These are phyloP conservation scores for Lipomyces anomalus DNA, from an alignment of 805 yeast species.

Conservation along the genomic window DNA sequence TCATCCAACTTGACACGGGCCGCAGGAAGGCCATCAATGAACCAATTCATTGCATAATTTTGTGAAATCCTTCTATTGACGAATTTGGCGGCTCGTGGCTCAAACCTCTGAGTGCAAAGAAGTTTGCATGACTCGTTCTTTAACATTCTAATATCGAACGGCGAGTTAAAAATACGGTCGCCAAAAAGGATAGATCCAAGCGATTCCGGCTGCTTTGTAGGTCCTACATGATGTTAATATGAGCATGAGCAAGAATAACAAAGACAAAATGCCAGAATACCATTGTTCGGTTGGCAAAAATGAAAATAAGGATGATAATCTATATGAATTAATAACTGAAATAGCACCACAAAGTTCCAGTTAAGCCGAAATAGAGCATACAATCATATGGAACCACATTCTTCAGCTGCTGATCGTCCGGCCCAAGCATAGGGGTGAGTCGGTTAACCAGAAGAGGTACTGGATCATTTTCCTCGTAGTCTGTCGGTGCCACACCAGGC, in stretches of 20 bases:
- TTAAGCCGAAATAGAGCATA: conserved; percentile 28
- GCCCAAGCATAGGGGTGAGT: conserved; percentile 66
- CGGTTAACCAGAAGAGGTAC: conserved; percentile 84
- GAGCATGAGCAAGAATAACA: not conserved
- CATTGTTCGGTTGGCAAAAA: conserved; percentile 71
- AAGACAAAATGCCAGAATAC: conserved; percentile 30
- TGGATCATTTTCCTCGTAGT: conserved; percentile 64
- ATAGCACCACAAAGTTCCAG: no score
- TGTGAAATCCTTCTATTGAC: conserved; percentile 74
- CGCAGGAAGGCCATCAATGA: conserved; percentile 91
- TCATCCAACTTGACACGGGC: conserved; percentile 52
- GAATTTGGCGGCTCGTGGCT: conserved; percentile 63
- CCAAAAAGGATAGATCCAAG: conserved; percentile 92
- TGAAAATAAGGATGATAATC: conserved; percentile 76
- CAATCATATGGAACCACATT: conserved; percentile 37
- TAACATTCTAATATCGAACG: conserved; percentile 75
- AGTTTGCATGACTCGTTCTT: conserved; percentile 59
- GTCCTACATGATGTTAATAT: conserved; percentile 9
- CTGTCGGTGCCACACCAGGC: conserved; percentile 95
- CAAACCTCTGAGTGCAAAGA: conserved; percentile 59
- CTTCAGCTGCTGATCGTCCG: conserved; percentile 31
- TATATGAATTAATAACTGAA: no score
- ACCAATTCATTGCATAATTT: conserved; percentile 86
- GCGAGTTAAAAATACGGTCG: conserved; percentile 90
- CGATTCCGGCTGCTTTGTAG: conserved; percentile 70